Evolutionary conservation across 176 grass and related monocot species (phyloP), one percentile per base, ranked within the genome.

Genomic region (Canna indica): DNA sequence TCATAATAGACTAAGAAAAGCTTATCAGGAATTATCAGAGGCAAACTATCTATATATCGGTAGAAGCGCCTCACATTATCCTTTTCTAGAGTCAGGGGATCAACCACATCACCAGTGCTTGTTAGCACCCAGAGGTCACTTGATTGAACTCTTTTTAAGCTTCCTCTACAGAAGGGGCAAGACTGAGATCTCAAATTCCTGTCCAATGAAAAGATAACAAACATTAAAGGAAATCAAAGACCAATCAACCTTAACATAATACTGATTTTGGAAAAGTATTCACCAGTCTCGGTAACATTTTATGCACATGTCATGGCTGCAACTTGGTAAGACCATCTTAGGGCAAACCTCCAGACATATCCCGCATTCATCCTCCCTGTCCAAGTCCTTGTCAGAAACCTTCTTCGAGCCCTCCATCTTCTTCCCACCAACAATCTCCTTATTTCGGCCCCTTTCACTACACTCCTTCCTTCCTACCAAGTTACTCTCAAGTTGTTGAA

Each of bases 321-420:
- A 91, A 74, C 82, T 91, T 20, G 88, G 88, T 82, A 91, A 36
- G 74, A 91, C 88, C 74, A 91, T 81, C 82, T 91, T 91, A 80
- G 70, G 85, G 85, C 84, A 85, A 47, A 81, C 77, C 82, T 91
- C 88, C 85, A 91, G 67, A 77, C 88, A 91, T 64, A 91, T 91
- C 52, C 88, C 88, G 2, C 94, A 97, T 82, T 97, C 89, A 34
- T 92, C 89, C 75, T 97, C 94, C 76, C 86, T 85, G 68, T 97
- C 94, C 2, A 79, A 80, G 38, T 97, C 94, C 66, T 82, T 81
- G 28, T 92, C 94, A 18, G 84, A 97, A 34, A 85, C 59, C 17
- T 70, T 67, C 56, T n/a, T 75, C 33, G 25, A 76, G 52, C 83
- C 82, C 0, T 85, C 86, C 22, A 85, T 78, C 52, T 82, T 86